Base-by-base conservation (phyloP, 257 asterid genomes). In the Ilex aquifolium region DNA sequence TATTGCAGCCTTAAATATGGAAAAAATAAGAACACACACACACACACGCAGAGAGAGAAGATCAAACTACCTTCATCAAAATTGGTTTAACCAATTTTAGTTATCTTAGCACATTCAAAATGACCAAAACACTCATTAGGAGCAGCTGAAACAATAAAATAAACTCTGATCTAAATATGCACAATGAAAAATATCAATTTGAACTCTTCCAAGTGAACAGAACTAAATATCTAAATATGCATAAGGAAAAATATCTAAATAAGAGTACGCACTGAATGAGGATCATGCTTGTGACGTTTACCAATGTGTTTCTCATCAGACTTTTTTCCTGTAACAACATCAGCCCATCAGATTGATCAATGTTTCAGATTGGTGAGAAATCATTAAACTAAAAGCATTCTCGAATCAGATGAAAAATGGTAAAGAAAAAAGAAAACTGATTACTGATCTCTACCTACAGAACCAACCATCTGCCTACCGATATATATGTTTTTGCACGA, bases 251-350 rank as follows among this genome's bases (percentile, higher is more conserved):
- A 31, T 5, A 56, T 13, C 46, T 6, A 42, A 66, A 58, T 66
- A 36, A 46, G 57, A 65, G 55, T 73, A 79, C 99, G 83, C 70
- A 91, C 98, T 9, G 73, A 65, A 53, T 59, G 44, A 57, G 48
- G 74, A 46, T 67, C 74, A 59, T 58, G 85, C 77, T 80, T 88
- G 58, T 52, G 84, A 67, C 69, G 68, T 77, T 80, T 80, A 73
- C 75, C 82, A 71, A 77, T 78, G 42, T 69, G 86, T 85, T 83
- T 89, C 65, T 68, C 84, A 48, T 76, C 70, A 2, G 87, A 80
- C 79, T 85, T 83, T 72, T 79, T 76, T 61, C 78, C 96, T 92
- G 84, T 65, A 75, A 44, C 66, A 71, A 72, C 44, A 55, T 10
- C 67, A 75, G 61, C n/a, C 32, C n/a, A 50, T 60, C 71, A 73